These are phyloP conservation scores for Rosellinia necatrix DNA, from an alignment of 2,329 filamentous ascomycete genomes.

Conservation along the genomic window DNA sequence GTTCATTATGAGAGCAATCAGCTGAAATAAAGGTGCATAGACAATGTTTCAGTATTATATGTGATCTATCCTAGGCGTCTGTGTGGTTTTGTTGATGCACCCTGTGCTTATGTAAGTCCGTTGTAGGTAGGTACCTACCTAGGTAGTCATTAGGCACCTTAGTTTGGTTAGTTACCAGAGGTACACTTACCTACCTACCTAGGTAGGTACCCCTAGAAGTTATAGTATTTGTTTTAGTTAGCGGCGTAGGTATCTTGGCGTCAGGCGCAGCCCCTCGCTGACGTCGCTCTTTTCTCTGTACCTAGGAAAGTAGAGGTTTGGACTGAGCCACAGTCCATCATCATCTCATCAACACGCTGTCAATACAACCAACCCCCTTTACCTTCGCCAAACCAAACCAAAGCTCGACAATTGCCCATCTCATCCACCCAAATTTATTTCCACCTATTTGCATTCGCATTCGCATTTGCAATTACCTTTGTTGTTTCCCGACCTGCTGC, in stretches of 20 bases:
- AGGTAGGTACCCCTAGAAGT: too few species aligned
- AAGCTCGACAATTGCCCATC: not conserved
- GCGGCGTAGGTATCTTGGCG: conserved; percentile 14
- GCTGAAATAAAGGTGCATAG: too few species aligned
- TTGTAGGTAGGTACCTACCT: too few species aligned
- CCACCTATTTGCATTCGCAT: not conserved
- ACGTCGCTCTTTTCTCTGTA: conserved; percentile 22
- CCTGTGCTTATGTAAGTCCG: too few species aligned
- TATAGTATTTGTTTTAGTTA: too few species aligned
- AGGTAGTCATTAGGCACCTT: too few species aligned
- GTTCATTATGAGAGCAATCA: too few species aligned
- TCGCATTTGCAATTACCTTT: not conserved
- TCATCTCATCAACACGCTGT: not conserved
- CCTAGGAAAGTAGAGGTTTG: conserved; percentile 7
- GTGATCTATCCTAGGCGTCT: too few species aligned
- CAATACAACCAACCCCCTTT: not conserved
- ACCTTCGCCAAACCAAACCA: not conserved
- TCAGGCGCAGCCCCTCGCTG: conserved; percentile 26
- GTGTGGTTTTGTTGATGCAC: too few species aligned
- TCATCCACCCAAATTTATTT: not conserved
- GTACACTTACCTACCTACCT: too few species aligned
- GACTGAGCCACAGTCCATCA: conserved; percentile 21
- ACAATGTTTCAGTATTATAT: too few species aligned
- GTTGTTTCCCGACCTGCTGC: not conserved
- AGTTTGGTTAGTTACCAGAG: too few species aligned